Percentiles rank a stretch among this genome's conserved stretches.
phyloP scores from a whole-genome alignment of 2,329 filamentous ascomycete genomes.

The Intubia oerlemansii region DNA sequence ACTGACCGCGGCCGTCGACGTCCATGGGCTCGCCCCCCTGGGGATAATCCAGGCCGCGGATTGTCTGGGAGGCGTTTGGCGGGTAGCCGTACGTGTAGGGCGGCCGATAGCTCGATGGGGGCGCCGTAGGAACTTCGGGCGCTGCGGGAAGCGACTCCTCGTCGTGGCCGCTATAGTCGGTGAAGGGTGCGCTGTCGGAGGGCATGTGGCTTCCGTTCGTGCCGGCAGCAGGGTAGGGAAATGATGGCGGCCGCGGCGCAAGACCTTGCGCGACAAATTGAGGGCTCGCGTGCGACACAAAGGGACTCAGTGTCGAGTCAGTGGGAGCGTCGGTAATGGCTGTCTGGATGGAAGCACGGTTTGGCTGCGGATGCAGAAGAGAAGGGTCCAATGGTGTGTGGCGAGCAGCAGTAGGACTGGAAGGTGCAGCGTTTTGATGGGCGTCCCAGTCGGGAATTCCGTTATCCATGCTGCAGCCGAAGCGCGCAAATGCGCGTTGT shows the following conservation, averaged over 20 bases:
- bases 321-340: conserved; percentile 30
- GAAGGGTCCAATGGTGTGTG: too few relatives aligned
- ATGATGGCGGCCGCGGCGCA: conserved; percentile 36
- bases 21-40: conserved; percentile 7
- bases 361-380: conserved; percentile 22
- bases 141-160: conserved; percentile 18
- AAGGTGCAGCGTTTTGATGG: too few relatives aligned
- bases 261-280: conserved; percentile 29
- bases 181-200: conserved; percentile 12
- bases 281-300: conserved; percentile 30
- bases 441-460: too few relatives aligned
- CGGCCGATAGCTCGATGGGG: conserved; percentile 34
- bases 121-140: conserved; percentile 38
- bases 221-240: conserved; percentile 19
- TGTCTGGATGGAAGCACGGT: conserved; percentile 34
- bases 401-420: too few relatives aligned
- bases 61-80: too few relatives aligned
- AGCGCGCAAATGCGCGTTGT: too few relatives aligned
- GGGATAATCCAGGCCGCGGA: too few relatives aligned
- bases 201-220: too few relatives aligned
- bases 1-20: conserved; percentile 10
- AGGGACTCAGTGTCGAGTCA: conserved; percentile 36
- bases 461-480: too few relatives aligned
- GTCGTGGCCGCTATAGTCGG: neutral
- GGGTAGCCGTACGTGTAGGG: conserved; percentile 14